phyloP scores from a whole-genome alignment of 2,329 filamentous ascomycete genomes.

The Aspergillus glaucus region DNA sequence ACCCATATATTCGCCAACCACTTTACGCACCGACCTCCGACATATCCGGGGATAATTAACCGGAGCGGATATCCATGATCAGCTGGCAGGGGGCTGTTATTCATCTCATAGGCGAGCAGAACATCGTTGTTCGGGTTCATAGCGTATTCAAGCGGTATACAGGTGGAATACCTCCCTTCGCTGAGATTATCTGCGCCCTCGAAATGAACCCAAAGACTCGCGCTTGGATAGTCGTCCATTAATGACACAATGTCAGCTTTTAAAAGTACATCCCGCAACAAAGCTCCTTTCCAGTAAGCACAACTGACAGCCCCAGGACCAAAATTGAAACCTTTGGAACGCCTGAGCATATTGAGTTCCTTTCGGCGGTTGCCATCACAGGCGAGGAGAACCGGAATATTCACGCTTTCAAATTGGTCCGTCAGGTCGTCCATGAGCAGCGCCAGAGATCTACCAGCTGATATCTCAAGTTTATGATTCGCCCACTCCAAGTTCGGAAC shows the following conservation, averaged over 20 bases:
- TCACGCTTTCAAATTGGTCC: conserved; percentile 40
- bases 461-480: conserved; percentile 43
- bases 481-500: conserved; percentile 49
- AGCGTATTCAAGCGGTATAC: conserved; percentile 44
- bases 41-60: conserved; percentile 38
- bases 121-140: conserved; percentile 46
- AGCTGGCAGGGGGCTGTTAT: conserved; percentile 33
- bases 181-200: conserved; percentile 44
- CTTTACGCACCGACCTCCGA: conserved; percentile 38
- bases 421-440: conserved; percentile 44
- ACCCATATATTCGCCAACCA: conserved; percentile 39
- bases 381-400: conserved; percentile 44
- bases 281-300: conserved; percentile 47
- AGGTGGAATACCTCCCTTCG: conserved; percentile 45
- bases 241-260: conserved; percentile 32
- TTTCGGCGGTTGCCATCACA: conserved; percentile 49
- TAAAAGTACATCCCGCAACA: conserved; percentile 42
- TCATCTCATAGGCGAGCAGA: conserved; percentile 41
- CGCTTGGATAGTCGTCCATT: conserved; percentile 6
- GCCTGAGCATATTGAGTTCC: conserved; percentile 47
- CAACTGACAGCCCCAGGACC: conserved; percentile 42
- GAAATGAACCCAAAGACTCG: conserved; percentile 44
- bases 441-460: conserved; percentile 29
- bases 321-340: conserved; percentile 46
- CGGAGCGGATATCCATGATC: conserved; percentile 41